Evolutionary conservation across 2,329 filamentous ascomycete genomes (phyloP), one percentile per base, ranked within the genome.

Genomic region (Aureobasidium sp.): DNA sequence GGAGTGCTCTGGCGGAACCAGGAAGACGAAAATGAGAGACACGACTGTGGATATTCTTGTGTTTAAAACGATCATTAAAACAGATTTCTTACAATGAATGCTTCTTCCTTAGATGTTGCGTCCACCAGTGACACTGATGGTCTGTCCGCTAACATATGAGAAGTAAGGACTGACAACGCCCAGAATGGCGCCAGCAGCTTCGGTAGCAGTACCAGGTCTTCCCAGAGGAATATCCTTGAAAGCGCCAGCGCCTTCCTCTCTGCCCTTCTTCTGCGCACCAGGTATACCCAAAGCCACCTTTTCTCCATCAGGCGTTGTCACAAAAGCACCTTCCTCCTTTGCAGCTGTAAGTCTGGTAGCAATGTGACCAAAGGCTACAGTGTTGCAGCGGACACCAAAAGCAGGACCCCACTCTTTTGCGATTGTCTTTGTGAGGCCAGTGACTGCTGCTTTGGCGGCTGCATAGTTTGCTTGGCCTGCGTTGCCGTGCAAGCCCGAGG

Each of bases 391-490:
- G 6, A 96, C 91, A 57, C 90, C 91, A 69, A 92, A 96, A 41
- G 80, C 75, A 0, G 89, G 90, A 0, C 91, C 91, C 92, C 91
- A 96, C 78, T 96, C 80, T 78, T 96, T 95, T 3, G 91, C 90
- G 71, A 96, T 90, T 1, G 90, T 92, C 79, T 94, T 95, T 63
- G 88, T 92, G 63, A 96, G 81, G 6, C 92, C 92, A 12, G 84
- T 84, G 15, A 96, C 84, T 50, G 90, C 92, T 3, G 91, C 89
- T 79, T 96, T 96, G 60, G 89, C 92, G 52, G 92, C 79, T 39
- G 88, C 83, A 75, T 96, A 96, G 80, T 96, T 96, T 69, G 88
- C 85, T 79, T 96, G 91, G n/a, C 91, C 91, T 8, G 90, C 89
- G 72, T 96, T 96, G 61, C 92, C 92, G 74, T 95, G 85, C 13